These are phyloP conservation scores for Trametes pubescens DNA, from an alignment of 1,284 basidiomycete genomes.

Conservation along the genomic window DNA sequence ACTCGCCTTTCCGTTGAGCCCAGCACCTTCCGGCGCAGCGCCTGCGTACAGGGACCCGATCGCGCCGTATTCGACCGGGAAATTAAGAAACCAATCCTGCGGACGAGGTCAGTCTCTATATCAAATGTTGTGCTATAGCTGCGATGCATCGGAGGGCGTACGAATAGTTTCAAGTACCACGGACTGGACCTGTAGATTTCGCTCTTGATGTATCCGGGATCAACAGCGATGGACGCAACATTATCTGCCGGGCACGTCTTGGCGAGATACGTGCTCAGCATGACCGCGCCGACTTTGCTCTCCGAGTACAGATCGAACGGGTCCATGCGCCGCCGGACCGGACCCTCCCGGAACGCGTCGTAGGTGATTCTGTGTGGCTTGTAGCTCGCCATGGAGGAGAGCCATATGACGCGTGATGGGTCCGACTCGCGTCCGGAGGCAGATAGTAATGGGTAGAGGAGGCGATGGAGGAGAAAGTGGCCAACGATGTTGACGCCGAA, in stretches of 20 bases:
- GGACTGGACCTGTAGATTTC: conserved; percentile 21
- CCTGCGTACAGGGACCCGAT: conserved; percentile 40
- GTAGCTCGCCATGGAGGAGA: conserved; percentile 18
- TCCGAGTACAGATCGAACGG: conserved; percentile 19
- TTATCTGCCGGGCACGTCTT: conserved; percentile 6
- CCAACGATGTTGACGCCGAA: conserved; percentile 69
- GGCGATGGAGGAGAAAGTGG: conserved; percentile 29
- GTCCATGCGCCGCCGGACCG: conserved; percentile 5
- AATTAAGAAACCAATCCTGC: conserved; percentile 9
- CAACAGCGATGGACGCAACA: conserved; percentile 26
- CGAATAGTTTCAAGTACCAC: conserved; percentile 14
- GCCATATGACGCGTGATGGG: conserved; percentile 26
- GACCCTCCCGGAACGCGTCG: conserved; percentile 17
- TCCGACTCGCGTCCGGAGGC: conserved; percentile 1
- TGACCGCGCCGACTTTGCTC: conserved; percentile 25
- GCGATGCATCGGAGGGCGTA: background rate
- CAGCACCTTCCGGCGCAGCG: conserved; percentile 33
- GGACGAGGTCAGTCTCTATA: background rate
- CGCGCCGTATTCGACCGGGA: conserved; percentile 26
- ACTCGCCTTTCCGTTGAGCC: conserved; percentile 38
- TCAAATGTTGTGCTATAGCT: no score
- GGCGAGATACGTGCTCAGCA: conserved; percentile 19
- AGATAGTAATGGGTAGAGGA: conserved; percentile 15
- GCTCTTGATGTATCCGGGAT: conserved; percentile 29
- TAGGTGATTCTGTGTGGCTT: conserved; percentile 14